Conservation (phyloP, 352 stramenopile genomes). For the Pythium sp. region DNA sequence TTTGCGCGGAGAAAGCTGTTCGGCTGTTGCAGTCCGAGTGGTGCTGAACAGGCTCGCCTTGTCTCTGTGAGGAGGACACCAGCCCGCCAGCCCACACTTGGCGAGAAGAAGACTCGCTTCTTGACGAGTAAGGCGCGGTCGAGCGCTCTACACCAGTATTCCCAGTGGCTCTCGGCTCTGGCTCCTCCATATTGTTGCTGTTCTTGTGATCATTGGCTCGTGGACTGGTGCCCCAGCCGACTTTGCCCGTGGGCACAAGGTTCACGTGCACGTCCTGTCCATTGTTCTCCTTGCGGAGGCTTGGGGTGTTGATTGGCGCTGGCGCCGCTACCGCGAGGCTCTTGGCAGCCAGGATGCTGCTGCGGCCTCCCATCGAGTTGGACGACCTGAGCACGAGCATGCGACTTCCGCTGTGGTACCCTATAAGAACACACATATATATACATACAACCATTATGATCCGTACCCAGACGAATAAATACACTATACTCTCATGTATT, state of each 20-base stretch:
- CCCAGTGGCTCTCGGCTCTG: neutral
- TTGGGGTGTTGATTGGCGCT: conserved; percentile 78
- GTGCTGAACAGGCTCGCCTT: neutral
- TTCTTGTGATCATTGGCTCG: neutral
- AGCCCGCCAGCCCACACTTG: neutral
- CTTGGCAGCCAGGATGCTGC: conserved; percentile 10
- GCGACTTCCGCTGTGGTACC: conserved; percentile 25
- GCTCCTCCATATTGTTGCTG: neutral
- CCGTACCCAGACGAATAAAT: neutral
- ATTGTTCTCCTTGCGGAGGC: conserved; percentile 62
- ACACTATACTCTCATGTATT: neutral
- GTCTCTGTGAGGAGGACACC: neutral
- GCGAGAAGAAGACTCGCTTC: neutral
- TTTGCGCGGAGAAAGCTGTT: neutral
- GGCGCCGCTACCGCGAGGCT: conserved; percentile 31
- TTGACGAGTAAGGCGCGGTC: neutral
- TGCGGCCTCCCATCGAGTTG: neutral
- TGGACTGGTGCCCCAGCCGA: conserved; percentile 36
- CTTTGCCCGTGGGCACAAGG: conserved; percentile 30
- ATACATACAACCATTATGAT: neutral
- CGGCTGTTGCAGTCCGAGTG: no score
- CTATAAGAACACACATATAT: neutral
- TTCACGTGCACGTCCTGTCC: conserved; percentile 37
- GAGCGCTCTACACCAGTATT: neutral
- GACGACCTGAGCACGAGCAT: conserved; percentile 55